Base-by-base conservation (phyloP, 176 grass and related monocot genomes). In the Oryza meyeriana region DNA sequence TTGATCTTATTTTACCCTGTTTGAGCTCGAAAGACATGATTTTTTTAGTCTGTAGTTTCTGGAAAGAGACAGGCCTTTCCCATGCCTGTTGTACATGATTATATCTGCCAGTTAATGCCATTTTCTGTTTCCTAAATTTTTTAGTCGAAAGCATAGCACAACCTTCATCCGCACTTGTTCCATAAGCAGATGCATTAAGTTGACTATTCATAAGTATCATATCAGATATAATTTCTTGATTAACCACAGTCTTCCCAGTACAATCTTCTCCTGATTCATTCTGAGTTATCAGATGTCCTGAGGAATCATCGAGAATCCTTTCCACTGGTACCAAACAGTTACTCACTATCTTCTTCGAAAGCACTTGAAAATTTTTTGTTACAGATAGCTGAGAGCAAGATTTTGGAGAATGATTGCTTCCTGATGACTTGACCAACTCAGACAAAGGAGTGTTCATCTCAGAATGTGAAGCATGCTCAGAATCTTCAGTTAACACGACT, bases 371-470 rank as follows among this genome's bases (percentile, higher is more conserved):
- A 77, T 31, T 45, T 30, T 79, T 75, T 47, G 69, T 64, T 77
- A 6, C 31, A 44, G 45, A 70, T 6, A 58, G 61, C 17, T 1
- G 38, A 84, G 64, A 24, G 26, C 31, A 71, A 27, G 88, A 63
- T 44, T 24, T 68, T 22, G 13, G 58, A 79, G 29, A 48, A 84
- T 75, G 87, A 71, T 85, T 78, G 24, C n/a, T 77, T 77, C 52
- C 27, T 82, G 76, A 16, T 72, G 62, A 45, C 69, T 76, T 82
- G 40, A 52, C 26, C 3, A 84, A 12, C 16, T 40, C 80, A 69
- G 52, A 81, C 26, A 84, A 75, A 59, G 58, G 78, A 39, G 44
- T 73, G 66, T 76, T 40, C 67, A 75, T 71, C 69, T 85, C 85
- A 69, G 75, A 32, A 27, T 40, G 45, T 17, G 70, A 39, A 64